Evolutionary conservation across 2,329 filamentous ascomycete genomes (phyloP).

Genomic region (Beauveria brongniartii): DNA sequence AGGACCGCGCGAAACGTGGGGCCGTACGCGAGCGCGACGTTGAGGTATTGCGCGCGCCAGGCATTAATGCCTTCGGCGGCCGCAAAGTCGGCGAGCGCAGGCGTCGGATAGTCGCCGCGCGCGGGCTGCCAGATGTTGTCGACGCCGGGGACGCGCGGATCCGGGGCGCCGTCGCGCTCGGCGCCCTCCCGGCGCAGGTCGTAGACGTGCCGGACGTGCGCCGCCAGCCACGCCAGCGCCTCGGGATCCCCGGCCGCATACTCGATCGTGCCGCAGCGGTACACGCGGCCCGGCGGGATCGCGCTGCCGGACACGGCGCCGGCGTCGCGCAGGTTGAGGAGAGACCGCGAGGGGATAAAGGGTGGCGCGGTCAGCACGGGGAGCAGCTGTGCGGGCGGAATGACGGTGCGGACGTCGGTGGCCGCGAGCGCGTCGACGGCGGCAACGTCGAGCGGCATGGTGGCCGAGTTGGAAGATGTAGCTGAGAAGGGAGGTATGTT

Average conservation of each 20-base stretch:
- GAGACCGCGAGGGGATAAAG: constrained; percentile 37
- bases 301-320: constrained; percentile 35
- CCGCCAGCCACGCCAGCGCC: constrained; percentile 27
- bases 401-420: constrained; percentile 31
- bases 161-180: constrained; percentile 35
- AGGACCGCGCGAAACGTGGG: constrained; percentile 36
- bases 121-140: constrained; percentile 36
- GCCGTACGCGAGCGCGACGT: constrained; percentile 34
- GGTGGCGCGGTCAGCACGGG: constrained; percentile 33
- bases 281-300: constrained; percentile 34
- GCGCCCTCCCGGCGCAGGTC: constrained; percentile 38
- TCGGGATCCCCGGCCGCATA: constrained; percentile 21
- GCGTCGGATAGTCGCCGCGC: constrained; percentile 26
- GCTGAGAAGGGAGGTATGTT: background rate
- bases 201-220: constrained; percentile 37
- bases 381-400: constrained; percentile 28
- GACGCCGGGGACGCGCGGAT: constrained; percentile 36
- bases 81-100: constrained; percentile 34
- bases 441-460: constrained; percentile 18
- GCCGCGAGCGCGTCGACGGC: constrained; percentile 30
- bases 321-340: constrained; percentile 45
- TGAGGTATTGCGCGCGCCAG: constrained; percentile 39
- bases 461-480: background rate
- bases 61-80: constrained; percentile 35
- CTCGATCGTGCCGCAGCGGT: constrained; percentile 38